Evolutionary conservation across 2,329 filamentous ascomycete genomes (phyloP), one percentile per base, ranked within the genome.

Genomic region (Acarospora socialis): DNA sequence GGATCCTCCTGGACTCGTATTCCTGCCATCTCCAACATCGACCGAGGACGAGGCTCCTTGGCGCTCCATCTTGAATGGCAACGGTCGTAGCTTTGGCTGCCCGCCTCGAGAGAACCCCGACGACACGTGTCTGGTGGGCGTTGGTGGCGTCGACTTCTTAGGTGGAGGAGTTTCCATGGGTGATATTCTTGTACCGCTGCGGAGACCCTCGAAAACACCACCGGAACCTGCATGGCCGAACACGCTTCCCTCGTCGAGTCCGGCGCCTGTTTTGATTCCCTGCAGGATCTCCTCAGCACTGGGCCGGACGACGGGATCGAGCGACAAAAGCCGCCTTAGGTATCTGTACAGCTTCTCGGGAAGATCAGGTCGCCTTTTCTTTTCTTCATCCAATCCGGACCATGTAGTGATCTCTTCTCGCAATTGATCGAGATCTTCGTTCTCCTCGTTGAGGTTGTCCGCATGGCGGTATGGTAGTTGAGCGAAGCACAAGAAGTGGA

Each of bases 401-500:
- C 90, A 98, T 20, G 69, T 66, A 7, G 74, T 73, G 35, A 98
- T 95, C 53, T 98, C 90, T 3, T 68, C 77, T 24, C 86, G 73
- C 18, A 98, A 66, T 42, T 76, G 64, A 44, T 94, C 84, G 4
- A 94, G 65, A 43, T 95, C 84, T 51, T 98, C 90, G 34, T 83
- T 75, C 49, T 95, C 87, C 53, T 95, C 87, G 37, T 93, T 73
- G 14, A 92, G 66, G 3, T 77, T 68, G 49, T 95, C 87, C 32
- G 86, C 82, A 44, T 78, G 81, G 15, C 60, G 65, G 50, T 95
- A 98, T 0, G 90, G 90, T 7, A 98, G 66, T 28, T 77, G 70
- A 2, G 79, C 82, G 51, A 98, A 98, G 52, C 90, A 98, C 66
- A 98, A 79, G 50, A 98, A 98, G 54, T 95, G 92, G 3, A 98